Evolutionary conservation across 2,329 filamentous ascomycete species (phyloP).

Genomic region (Ceratocystis colombiana): DNA sequence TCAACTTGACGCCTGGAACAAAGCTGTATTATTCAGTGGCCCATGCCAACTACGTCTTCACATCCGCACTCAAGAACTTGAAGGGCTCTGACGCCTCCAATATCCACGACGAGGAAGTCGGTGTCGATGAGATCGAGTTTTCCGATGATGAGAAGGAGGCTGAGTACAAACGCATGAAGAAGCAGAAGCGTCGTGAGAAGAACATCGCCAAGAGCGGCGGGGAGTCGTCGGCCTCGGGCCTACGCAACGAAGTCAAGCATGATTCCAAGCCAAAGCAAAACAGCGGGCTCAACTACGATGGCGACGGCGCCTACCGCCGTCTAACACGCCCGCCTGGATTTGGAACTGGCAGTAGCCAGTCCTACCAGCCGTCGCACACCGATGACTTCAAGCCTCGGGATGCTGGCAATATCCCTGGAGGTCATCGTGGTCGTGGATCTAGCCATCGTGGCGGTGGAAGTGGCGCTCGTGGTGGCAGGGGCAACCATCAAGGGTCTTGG

Average conservation of each 20-base stretch:
- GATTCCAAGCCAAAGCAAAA: constrained; percentile 35
- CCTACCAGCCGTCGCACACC: constrained; percentile 28
- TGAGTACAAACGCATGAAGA: constrained; percentile 61
- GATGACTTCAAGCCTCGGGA: constrained; percentile 11
- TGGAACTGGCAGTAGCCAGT: constrained; percentile 40
- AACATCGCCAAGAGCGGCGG: constrained; percentile 31
- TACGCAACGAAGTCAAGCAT: constrained; percentile 33
- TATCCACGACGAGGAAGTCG: constrained; percentile 83
- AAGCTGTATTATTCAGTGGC: constrained; percentile 67
- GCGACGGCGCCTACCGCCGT: constrained; percentile 63
- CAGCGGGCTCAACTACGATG: constrained; percentile 54
- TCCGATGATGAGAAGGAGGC: constrained; percentile 94
- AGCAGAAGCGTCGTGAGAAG: constrained; percentile 51
- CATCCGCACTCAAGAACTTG: constrained; percentile 62
- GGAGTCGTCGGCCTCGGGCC: constrained; percentile 28
- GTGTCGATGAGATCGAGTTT: constrained; percentile 81
- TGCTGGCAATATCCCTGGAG: constrained; percentile 28
- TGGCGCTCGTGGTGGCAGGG: constrained; percentile 31
- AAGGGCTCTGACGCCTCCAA: constrained; percentile 95
- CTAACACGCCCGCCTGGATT: constrained; percentile 58
- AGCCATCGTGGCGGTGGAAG: background rate
- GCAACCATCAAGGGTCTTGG: constrained; percentile 24
- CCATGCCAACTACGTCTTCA: constrained; percentile 78
- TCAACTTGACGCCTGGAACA: constrained; percentile 57
- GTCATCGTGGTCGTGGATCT: constrained; percentile 29